Evolutionary conservation across 768 basidiomycete species (phyloP), one percentile per base, ranked within the genome.

Genomic region (Tricholoma flavovirens): DNA sequence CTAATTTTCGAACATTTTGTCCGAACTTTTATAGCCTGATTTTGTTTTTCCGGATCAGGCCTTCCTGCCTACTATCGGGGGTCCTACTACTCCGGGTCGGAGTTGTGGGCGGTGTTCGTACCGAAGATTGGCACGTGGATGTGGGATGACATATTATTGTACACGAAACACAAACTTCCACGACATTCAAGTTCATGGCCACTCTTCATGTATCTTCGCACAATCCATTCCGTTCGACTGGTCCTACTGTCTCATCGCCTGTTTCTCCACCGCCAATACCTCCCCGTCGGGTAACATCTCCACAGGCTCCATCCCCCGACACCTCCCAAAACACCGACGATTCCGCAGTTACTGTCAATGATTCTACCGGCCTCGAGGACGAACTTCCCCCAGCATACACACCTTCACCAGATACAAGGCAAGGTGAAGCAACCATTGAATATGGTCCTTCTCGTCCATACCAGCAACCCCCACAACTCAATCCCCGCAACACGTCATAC

Each of bases 361-460:
- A 55, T 12, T 3, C 29, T 22, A 48, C 35, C 24, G 59, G 62
- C 11, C 58, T 77, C 24, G 66, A 71, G 2, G 84, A 84, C n/a
- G 83, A 84, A 17, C 70, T 74, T 10, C 88, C 88, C 0, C 89
- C 89, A 0, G 82, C 88, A 0, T 91, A 90, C 62, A 87, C 87
- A 0, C 71, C 81, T 0, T 60, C 75, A 1, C 79, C 88, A 3
- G 77, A 84, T 48, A 48, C 73, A 15, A 60, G 67, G 45, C 71
- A 77, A 2, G 89, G 87, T 12, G 89, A 91, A 64, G 69, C 75
- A 1, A 82, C 85, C 0, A 58, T 90, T 2, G 82, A 87, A 53
- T 69, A 77, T 17, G 88, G 89, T 0, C 88, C 88, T 0, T 54
- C 69, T 4, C 63, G 86, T 11, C 85, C 88, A 0, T 89, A 86